phyloP scores from a whole-genome alignment of 768 basidiomycete genomes.

The Boletus edulis region DNA sequence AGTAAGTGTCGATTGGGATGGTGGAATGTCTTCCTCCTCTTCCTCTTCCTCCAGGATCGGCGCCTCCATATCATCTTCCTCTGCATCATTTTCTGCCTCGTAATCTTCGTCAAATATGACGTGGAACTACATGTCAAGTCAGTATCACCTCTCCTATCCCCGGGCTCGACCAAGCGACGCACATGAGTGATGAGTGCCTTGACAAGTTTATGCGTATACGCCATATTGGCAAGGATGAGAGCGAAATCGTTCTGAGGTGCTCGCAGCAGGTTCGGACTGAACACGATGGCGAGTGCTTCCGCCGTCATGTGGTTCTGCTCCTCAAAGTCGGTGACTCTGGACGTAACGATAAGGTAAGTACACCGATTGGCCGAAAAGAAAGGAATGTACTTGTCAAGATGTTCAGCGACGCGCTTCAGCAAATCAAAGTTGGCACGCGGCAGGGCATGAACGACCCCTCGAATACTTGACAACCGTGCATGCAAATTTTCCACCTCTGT shows the following conservation, averaged over 20 bases:
- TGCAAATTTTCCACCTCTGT: constrained; percentile 73
- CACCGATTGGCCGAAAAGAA: background rate
- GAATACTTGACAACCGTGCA: constrained; percentile 59
- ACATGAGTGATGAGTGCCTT: constrained; percentile 77
- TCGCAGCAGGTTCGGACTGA: constrained; percentile 77
- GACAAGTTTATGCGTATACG: constrained; percentile 69
- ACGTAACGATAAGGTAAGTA: background rate
- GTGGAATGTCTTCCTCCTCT: constrained; percentile 39
- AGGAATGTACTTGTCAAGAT: constrained; percentile 65
- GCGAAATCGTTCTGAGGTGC: constrained; percentile 78
- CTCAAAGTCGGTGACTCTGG: constrained; percentile 83
- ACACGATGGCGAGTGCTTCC: constrained; percentile 80
- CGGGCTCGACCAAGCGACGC: constrained; percentile 26
- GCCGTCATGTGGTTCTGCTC: constrained; percentile 90
- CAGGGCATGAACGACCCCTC: constrained; percentile 63
- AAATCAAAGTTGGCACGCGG: constrained; percentile 76
- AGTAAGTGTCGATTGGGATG: constrained; percentile 23
- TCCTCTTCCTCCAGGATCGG: constrained; percentile 67
- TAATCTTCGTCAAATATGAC: constrained; percentile 75
- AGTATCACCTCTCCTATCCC: background rate
- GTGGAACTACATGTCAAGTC: constrained; percentile 44
- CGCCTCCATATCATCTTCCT: constrained; percentile 64
- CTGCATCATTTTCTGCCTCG: constrained; percentile 49
- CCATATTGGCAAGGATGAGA: constrained; percentile 79
- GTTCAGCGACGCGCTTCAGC: constrained; percentile 76